Conservation (phyloP, 2,329 filamentous ascomycete species). For the Fusarium ambrosium region DNA sequence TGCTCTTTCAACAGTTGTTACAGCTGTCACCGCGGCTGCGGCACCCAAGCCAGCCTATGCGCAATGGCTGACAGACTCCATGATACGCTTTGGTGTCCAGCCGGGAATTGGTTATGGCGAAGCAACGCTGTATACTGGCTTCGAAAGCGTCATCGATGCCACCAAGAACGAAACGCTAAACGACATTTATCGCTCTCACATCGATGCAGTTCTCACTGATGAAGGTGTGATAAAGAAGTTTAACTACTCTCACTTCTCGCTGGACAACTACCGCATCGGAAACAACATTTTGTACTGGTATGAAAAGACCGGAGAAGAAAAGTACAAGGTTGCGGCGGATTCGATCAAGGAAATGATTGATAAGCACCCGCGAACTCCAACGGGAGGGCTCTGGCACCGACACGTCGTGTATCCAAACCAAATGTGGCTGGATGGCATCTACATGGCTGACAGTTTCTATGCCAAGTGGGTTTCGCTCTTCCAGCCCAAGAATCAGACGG, state of each 20-base stretch:
- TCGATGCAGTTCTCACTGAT: slow-evolving; percentile 60
- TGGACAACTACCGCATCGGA: slow-evolving; percentile 66
- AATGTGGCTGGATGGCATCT: slow-evolving; percentile 71
- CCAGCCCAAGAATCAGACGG: slow-evolving; percentile 53
- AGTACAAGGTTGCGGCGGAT: slow-evolving; percentile 63
- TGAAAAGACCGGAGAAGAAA: slow-evolving; percentile 58
- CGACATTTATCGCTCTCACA: slow-evolving; percentile 58
- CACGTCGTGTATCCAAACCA: slow-evolving; percentile 62
- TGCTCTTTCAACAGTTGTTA: not conserved
- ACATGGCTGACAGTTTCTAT: slow-evolving; percentile 62
- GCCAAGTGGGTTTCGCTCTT: slow-evolving; percentile 56
- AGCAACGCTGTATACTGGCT: slow-evolving; percentile 62
- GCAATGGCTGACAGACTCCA: slow-evolving; percentile 60
- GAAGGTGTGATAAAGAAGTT: slow-evolving; percentile 61
- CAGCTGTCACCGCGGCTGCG: not conserved
- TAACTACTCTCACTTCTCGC: slow-evolving; percentile 61
- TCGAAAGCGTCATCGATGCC: slow-evolving; percentile 60
- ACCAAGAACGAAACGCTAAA: slow-evolving; percentile 58
- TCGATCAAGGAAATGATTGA: slow-evolving; percentile 60
- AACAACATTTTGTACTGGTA: slow-evolving; percentile 65
- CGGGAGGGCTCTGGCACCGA: slow-evolving; percentile 67
- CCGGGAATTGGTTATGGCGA: slow-evolving; percentile 59
- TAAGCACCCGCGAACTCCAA: slow-evolving; percentile 61
- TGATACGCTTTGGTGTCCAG: slow-evolving; percentile 57
- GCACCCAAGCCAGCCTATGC: slow-evolving; percentile 43